These are phyloP conservation scores for Aegilops umbellulata DNA, from an alignment of 176 grass and related monocot species.

Conservation along the genomic window DNA sequence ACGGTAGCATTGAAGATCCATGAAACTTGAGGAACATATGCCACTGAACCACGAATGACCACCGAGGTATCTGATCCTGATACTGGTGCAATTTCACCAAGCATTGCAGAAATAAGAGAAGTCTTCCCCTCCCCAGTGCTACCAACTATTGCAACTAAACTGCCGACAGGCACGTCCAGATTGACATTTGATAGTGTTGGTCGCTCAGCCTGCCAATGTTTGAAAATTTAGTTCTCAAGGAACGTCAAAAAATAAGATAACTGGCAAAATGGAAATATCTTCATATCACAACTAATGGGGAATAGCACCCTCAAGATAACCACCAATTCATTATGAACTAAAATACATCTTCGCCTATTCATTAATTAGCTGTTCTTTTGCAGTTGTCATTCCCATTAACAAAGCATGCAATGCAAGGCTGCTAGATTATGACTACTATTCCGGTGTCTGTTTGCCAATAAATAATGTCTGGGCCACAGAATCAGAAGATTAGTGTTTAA, in stretches of 20 bases:
- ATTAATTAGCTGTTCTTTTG: neutral
- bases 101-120: slow-evolving; percentile 97
- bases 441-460: neutral
- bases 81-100: slow-evolving; percentile 81
- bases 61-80: slow-evolving; percentile 72
- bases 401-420: slow-evolving; percentile 15
- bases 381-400: neutral
- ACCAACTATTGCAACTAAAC: slow-evolving; percentile 93
- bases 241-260: slow-evolving; percentile 7
- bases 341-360: neutral
- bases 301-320: neutral
- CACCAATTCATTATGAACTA: neutral
- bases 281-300: neutral
- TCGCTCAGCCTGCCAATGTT: slow-evolving; percentile 60
- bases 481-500: neutral
- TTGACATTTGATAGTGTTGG: slow-evolving; percentile 96
- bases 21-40: slow-evolving; percentile 99
- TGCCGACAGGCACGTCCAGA: slow-evolving; percentile 84
- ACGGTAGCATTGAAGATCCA: slow-evolving; percentile 99
- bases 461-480: neutral
- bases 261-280: slow-evolving; percentile 9
- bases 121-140: slow-evolving; percentile 99
- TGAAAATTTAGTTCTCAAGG: slow-evolving; percentile 16
- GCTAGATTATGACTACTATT: neutral
- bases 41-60: slow-evolving; percentile 70